Conservation (phyloP, 495 filamentous ascomycete species). For the Lasiosphaeria hispida region DNA sequence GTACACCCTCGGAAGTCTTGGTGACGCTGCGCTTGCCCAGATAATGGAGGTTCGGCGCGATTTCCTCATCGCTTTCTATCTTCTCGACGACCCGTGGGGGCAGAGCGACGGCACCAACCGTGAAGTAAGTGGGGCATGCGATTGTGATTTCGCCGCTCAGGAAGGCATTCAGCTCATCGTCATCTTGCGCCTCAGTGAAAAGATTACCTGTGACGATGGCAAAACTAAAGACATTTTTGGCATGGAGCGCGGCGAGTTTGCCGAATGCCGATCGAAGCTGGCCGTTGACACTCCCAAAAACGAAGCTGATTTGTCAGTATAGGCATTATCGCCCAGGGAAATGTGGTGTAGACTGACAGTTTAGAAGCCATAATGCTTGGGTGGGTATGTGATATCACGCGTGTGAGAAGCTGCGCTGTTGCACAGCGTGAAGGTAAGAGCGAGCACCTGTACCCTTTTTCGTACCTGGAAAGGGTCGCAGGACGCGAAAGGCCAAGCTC, state of each 20-base stretch:
- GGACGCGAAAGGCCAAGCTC: slow-evolving; percentile 7
- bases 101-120: slow-evolving; percentile 64
- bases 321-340: slow-evolving; percentile 11
- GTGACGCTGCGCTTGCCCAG: slow-evolving; percentile 79
- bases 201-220: slow-evolving; percentile 82
- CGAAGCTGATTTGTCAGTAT: slow-evolving; percentile 60
- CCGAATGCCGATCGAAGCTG: slow-evolving; percentile 68
- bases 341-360: slow-evolving; percentile 26
- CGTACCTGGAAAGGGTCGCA: too few species aligned
- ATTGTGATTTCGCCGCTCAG: slow-evolving; percentile 68
- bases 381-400: background rate
- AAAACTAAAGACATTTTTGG: slow-evolving; percentile 82
- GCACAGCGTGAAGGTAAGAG: too few species aligned
- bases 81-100: slow-evolving; percentile 66
- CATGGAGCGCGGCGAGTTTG: slow-evolving; percentile 73
- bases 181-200: slow-evolving; percentile 58
- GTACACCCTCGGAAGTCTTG: slow-evolving; percentile 86
- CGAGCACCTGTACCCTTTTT: too few species aligned
- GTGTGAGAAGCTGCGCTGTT: too few species aligned
- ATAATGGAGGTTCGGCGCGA: slow-evolving; percentile 84
- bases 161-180: slow-evolving; percentile 60
- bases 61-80: slow-evolving; percentile 68
- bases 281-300: slow-evolving; percentile 76
- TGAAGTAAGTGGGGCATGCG: slow-evolving; percentile 84
- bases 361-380: slow-evolving; percentile 27